Percentiles rank a stretch among this genome's conserved stretches.
Evolutionary conservation across 2,329 filamentous ascomycete genomes (phyloP).

Genomic region (Parafenestella ontariensis): DNA sequence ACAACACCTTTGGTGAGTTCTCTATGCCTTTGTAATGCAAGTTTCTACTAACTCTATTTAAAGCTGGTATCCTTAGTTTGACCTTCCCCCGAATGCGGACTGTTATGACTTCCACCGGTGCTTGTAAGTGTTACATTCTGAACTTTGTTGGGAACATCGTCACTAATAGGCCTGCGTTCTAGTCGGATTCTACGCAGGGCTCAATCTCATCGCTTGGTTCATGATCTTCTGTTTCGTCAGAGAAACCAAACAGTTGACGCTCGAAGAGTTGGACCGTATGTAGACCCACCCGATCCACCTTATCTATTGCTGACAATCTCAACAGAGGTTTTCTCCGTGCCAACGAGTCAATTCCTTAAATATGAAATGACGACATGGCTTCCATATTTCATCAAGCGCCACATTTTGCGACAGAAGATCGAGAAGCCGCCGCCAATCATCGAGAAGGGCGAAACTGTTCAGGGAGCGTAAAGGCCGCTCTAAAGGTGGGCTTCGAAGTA

Average conservation of each 20-base stretch:
- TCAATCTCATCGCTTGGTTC: slow-evolving; percentile 50
- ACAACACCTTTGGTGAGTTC: slow-evolving; percentile 49
- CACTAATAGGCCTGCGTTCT: slow-evolving; percentile 43
- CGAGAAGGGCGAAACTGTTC: slow-evolving; percentile 31
- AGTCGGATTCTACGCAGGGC: slow-evolving; percentile 51
- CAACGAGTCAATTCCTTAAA: slow-evolving; percentile 45
- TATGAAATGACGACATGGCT: slow-evolving; percentile 50
- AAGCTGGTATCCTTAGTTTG: slow-evolving; percentile 42
- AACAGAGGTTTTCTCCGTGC: slow-evolving; percentile 39
- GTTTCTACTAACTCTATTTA: not conserved
- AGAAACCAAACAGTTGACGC: slow-evolving; percentile 49
- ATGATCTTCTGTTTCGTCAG: slow-evolving; percentile 51
- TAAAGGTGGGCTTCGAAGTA: not conserved
- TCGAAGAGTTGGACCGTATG: slow-evolving; percentile 47
- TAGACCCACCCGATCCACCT: not conserved
- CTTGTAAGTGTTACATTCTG: not conserved
- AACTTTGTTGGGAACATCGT: not conserved
- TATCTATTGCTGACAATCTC: not conserved
- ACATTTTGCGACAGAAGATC: slow-evolving; percentile 48
- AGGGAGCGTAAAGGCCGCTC: not conserved
- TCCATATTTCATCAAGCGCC: slow-evolving; percentile 53
- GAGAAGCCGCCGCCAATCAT: slow-evolving; percentile 50
- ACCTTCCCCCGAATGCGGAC: slow-evolving; percentile 51
- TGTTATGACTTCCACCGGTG: slow-evolving; percentile 29
- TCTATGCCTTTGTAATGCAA: not conserved